These are phyloP conservation scores for Diaporthe citriasiana DNA, from an alignment of 2,329 filamentous ascomycete species.

Conservation along the genomic window DNA sequence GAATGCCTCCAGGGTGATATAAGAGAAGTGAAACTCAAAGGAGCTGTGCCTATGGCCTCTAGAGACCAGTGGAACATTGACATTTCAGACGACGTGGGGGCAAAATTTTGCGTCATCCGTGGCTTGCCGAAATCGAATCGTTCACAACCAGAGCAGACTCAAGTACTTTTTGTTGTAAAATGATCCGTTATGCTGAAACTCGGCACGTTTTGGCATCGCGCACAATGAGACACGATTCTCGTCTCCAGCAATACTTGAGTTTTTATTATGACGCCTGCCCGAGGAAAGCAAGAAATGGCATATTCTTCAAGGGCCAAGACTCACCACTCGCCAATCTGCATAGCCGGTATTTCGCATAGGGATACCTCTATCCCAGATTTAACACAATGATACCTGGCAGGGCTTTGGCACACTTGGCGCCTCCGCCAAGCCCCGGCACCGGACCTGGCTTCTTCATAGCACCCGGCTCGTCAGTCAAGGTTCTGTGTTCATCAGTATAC, in stretches of 20 bases:
- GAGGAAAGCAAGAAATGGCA: not conserved
- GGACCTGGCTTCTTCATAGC: not conserved
- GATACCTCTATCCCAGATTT: not conserved
- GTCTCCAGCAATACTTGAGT: not conserved
- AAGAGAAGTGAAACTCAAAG: not conserved
- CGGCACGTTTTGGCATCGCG: not conserved
- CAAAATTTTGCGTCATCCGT: too few relatives aligned
- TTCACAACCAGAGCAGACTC: too few relatives aligned
- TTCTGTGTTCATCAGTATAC: too few relatives aligned
- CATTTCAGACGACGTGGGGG: too few relatives aligned
- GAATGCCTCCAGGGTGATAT: not conserved
- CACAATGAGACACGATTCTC: not conserved
- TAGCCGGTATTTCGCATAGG: not conserved
- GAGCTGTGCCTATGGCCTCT: too few relatives aligned
- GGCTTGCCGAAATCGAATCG: too few relatives aligned
- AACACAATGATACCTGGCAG: not conserved
- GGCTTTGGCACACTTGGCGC: conserved; percentile 1
- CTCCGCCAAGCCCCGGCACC: conserved; percentile 10
- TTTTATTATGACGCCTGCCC: not conserved
- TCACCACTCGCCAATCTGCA: not conserved
- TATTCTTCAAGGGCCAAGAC: not conserved
- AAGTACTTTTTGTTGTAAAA: too few relatives aligned
- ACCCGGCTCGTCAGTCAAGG: not conserved
- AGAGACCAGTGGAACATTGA: too few relatives aligned
- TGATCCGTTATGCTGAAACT: not conserved